Conservation (phyloP, 2,329 filamentous ascomycete genomes). For the Fusarium sp. region DNA sequence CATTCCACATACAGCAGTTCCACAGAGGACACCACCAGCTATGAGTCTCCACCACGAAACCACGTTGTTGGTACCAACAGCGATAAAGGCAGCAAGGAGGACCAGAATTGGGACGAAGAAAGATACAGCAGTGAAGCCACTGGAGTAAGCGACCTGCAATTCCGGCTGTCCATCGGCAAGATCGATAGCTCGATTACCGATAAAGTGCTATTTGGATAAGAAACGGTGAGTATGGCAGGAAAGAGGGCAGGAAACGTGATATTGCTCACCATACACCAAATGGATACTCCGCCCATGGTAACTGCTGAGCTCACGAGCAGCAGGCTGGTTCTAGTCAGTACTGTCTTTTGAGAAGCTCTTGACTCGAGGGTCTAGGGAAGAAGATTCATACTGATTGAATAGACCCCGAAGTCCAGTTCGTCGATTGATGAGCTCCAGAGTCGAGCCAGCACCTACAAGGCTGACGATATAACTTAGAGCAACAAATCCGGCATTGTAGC, state of each 20-base stretch:
- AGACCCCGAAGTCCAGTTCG: conserved; percentile 73
- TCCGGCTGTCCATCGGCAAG: conserved; percentile 68
- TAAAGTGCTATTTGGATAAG: conserved; percentile 52
- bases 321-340: conserved; percentile 55
- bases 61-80: conserved; percentile 68
- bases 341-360: background rate
- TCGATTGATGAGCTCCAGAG: conserved; percentile 82
- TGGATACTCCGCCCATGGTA: conserved; percentile 77
- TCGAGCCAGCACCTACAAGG: conserved; percentile 78
- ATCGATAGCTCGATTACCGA: conserved; percentile 81
- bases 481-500: conserved; percentile 69
- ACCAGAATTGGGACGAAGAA: conserved; percentile 83
- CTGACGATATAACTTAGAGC: conserved; percentile 80
- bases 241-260: background rate
- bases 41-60: conserved; percentile 67
- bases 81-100: conserved; percentile 75
- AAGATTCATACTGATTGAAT: conserved; percentile 69
- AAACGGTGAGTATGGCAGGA: conserved; percentile 8
- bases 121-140: conserved; percentile 76
- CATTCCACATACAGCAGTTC: conserved; percentile 82
- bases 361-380: conserved; percentile 4
- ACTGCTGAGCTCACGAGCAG: conserved; percentile 71
- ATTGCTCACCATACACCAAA: conserved; percentile 72
- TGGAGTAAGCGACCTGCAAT: conserved; percentile 78
- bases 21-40: conserved; percentile 73